Evolutionary conservation across 2,329 filamentous ascomycete genomes (phyloP).

Genomic region (Aquanectria penicillioides): DNA sequence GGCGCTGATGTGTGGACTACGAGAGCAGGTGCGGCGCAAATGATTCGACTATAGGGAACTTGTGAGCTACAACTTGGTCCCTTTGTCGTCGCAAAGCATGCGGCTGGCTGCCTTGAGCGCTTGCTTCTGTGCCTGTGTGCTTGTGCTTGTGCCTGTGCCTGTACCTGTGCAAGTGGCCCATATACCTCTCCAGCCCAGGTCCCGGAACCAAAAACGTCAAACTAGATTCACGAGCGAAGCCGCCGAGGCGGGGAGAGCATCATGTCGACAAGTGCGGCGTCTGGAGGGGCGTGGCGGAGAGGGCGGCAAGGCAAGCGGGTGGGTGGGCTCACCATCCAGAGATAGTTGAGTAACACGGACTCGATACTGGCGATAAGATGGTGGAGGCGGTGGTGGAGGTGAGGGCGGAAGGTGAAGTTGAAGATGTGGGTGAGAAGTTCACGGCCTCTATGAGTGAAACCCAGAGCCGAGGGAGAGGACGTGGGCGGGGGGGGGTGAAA

Average conservation of each 20-base stretch:
- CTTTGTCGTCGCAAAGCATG: constrained; percentile 7
- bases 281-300: constrained; percentile 22
- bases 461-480: not conserved
- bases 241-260: constrained; percentile 31
- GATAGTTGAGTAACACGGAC: constrained; percentile 20
- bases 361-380: not conserved
- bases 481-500: not conserved
- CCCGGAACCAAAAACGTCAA: not conserved
- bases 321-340: constrained; percentile 35
- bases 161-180: not conserved
- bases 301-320: constrained; percentile 21
- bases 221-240: constrained; percentile 28
- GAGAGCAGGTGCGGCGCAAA: constrained; percentile 22
- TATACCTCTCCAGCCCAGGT: not conserved
- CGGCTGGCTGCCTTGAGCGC: not conserved
- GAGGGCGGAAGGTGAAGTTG: constrained; percentile 8
- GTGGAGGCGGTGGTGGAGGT: not conserved
- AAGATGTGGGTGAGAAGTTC: constrained; percentile 5
- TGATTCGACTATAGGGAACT: constrained; percentile 32
- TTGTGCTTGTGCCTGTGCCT: constrained; percentile 3
- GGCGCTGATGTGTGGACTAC: not conserved
- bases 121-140: not conserved
- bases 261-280: constrained; percentile 23
- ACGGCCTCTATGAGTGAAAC: not conserved
- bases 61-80: constrained; percentile 27